Base-by-base conservation (phyloP, 352 stramenopile genomes). In the Pythium dissimile region DNA sequence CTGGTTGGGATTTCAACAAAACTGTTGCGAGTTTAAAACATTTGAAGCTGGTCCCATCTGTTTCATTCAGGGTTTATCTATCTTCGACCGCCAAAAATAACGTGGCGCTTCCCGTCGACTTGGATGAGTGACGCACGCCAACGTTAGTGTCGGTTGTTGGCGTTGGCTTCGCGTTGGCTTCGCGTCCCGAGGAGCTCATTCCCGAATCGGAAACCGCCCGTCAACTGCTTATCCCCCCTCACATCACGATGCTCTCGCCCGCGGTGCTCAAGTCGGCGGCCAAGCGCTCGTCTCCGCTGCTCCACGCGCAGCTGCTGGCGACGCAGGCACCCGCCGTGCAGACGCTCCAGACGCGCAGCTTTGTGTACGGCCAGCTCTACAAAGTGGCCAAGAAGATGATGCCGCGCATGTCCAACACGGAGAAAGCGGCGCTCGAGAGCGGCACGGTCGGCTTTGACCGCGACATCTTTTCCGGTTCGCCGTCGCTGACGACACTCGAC, bases 381-480 rank as follows among this genome's bases (percentile, higher is more conserved):
- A 94, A 96, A 56, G 77, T 96, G 64, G 94, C 94, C 7, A 97
- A 97, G 75, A 84, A 91, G 47, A 95, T 98, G 69, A 97, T 98
- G 92, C 94, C 94, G 54, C 80, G 90, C 55, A 98, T 98, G 79
- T 97, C 84, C 13, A 87, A 97, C 70, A 98, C 94, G 28, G 94
- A 98, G 67, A 96, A 97, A 71, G 94, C 96, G 53, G 94, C 94
- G 46, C 75, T 98, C 30, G 93, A 97, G 46, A 97, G 89, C 74
- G 94, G 94, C 52, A 98, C 94, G 6, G 96, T 98, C 61, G 94
- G 93, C 47, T 99, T 99, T 70, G 97, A 99, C 70, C 88, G 94
- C 52, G 96, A 99, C 57, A 98, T 99, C 59, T 99, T 99, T 74
- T 92, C 84, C 31, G 97, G 97, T 43, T 92, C 77, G 37, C 96